A percentile compares a stretch with the other conserved stretches of the same genome.
phyloP scores from a whole-genome alignment of 2,329 filamentous ascomycete genomes.

The Trichoderma guizhouense region DNA sequence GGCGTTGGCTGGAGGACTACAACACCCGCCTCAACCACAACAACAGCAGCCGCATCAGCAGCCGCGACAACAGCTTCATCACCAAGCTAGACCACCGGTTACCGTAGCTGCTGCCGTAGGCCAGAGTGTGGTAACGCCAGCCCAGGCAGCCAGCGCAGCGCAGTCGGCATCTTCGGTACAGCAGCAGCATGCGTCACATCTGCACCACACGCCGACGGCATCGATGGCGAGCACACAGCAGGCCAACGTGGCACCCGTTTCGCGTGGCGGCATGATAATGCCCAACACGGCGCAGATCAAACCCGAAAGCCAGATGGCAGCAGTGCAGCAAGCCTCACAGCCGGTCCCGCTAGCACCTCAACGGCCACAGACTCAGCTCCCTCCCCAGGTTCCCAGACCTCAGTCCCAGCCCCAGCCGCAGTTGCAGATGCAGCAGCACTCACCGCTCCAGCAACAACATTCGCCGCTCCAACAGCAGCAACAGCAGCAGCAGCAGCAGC shows the following conservation, averaged over 20 bases:
- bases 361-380: conserved; percentile 29
- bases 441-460: conserved; percentile 14
- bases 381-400: conserved; percentile 28
- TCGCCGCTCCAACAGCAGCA: not conserved
- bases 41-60: conserved; percentile 2
- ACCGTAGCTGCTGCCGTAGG: conserved; percentile 28
- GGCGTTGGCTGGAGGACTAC: conserved; percentile 51
- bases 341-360: conserved; percentile 29
- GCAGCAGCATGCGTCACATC: conserved; percentile 15
- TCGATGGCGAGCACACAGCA: not conserved
- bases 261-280: conserved; percentile 10
- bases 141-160: conserved; percentile 32
- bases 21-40: conserved; percentile 37
- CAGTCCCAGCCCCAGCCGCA: conserved; percentile 21
- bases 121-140: conserved; percentile 33
- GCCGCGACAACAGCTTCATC: conserved; percentile 37
- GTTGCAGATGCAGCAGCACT: conserved; percentile 21
- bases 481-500: conserved; percentile 19
- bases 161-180: conserved; percentile 22
- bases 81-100: conserved; percentile 27
- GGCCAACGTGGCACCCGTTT: not conserved
- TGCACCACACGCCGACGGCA: conserved; percentile 22
- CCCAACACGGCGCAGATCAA: conserved; percentile 24
- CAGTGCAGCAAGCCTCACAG: conserved; percentile 32
- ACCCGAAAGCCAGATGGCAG: conserved; percentile 26